Base-by-base conservation (phyloP, 805 yeast species). In the Nakazawaea anatomiae region DNA sequence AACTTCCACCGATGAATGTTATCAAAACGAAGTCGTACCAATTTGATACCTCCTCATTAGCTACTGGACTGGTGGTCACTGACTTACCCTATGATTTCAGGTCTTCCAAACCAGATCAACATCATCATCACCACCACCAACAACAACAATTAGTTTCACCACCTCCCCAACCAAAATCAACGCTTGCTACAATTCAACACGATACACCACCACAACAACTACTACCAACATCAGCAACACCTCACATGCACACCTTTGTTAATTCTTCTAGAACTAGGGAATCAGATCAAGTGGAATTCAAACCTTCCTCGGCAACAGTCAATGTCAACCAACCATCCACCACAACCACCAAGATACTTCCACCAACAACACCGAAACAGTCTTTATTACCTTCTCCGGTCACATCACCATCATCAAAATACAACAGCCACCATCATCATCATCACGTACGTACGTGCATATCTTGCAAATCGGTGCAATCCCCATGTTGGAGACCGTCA, bases 401-500 rank as follows among this genome's bases (percentile, higher is more conserved):
- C 6, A 48, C 48, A 11, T 50, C 55, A 6, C 52, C 55, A 11
- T 14, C 41, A 25, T 38, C 48, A 12, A 39, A 42, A 11, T 29
- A 38, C 31, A 41, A 38, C 28, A 11, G 10, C 65, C 71, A 27
- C 60, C 59, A 46, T 42, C 59, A 42, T 57, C 55, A 54, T 38
- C 57, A 39, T 51, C 50, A 54, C 35, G 65, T 69, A 10, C 76
- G 96, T 57, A 78, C 77, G 48, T 92, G 99, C 64, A 83, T 92
- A 31, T 89, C 97, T 5, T 92, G 99, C 69, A 89, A 90, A 6
- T 82, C 94, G 1, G 85, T 83, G 51, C 94, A 87, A 58, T 87
- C 96, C 5, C 99, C 99, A 4, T 92, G 99, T 68, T 92, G 99
- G 99, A 80, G 99, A 63, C 99, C 99, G 1, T 86, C 96, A 5